Conservation (phyloP, 2,329 filamentous ascomycete genomes). For the Trichoderma oligosporum region DNA sequence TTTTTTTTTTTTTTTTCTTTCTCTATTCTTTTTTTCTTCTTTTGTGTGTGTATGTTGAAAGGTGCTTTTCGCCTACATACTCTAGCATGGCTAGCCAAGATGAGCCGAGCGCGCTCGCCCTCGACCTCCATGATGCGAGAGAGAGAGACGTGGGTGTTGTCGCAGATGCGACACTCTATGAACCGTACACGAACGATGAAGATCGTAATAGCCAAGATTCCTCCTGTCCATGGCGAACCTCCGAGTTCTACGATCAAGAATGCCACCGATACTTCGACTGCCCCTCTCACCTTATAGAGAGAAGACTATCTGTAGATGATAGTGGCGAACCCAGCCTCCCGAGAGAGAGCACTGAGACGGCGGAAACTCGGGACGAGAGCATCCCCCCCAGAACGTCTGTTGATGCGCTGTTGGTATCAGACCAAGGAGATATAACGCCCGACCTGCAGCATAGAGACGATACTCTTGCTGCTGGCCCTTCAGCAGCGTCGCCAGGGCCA, state of each 20-base stretch:
- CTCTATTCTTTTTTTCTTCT: too few species aligned
- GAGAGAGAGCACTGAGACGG: conserved; percentile 5
- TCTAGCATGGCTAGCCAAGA: conserved; percentile 33
- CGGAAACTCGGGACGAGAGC: conserved; percentile 5
- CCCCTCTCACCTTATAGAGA: conserved; percentile 43
- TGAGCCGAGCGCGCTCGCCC: conserved; percentile 25
- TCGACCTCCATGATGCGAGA: conserved; percentile 19
- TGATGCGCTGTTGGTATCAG: neutral
- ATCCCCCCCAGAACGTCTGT: neutral
- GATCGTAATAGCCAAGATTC: conserved; percentile 19
- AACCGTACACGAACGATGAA: conserved; percentile 40
- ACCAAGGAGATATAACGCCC: neutral
- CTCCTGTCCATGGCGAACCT: conserved; percentile 39
- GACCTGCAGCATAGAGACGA: neutral
- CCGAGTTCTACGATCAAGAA: conserved; percentile 41
- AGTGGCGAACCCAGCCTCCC: conserved; percentile 20
- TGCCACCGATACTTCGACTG: conserved; percentile 49
- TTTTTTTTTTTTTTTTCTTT: too few species aligned
- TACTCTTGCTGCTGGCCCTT: neutral
- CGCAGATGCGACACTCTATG: conserved; percentile 31
- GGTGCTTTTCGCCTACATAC: neutral
- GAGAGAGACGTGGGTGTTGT: conserved; percentile 13
- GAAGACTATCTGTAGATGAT: conserved; percentile 32
- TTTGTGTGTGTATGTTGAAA: too few species aligned
- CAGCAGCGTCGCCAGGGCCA: neutral